Conservation (phyloP, 164 flowering plant species). For the Tetracentron sinense region DNA sequence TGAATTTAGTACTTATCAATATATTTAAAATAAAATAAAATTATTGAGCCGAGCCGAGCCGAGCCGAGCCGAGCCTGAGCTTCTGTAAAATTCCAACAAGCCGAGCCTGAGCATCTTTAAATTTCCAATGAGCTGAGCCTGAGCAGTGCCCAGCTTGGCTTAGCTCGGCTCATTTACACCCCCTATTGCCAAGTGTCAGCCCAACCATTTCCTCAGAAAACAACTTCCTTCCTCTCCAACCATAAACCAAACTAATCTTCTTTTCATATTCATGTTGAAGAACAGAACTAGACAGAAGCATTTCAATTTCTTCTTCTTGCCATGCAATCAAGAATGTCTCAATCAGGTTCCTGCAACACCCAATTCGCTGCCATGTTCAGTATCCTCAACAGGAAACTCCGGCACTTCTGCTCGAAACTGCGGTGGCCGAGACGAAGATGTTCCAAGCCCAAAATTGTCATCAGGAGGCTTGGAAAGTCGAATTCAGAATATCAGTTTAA, state of each 20-base stretch:
- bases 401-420: slow-evolving; percentile 44
- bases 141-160: no score
- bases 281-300: background rate
- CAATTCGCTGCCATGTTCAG: slow-evolving; percentile 33
- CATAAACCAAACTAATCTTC: slow-evolving; percentile 13
- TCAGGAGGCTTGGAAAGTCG: slow-evolving; percentile 48
- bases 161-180: no score
- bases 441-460: slow-evolving; percentile 46
- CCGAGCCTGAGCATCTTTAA: no score
- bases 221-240: slow-evolving; percentile 1
- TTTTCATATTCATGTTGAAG: slow-evolving; percentile 9
- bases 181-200: slow-evolving; percentile 6
- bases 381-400: slow-evolving; percentile 34
- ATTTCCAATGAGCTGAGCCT: no score
- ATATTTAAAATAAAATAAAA: no score
- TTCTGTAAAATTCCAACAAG: no score
- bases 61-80: no score
- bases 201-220: slow-evolving; percentile 9
- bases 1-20: no score
- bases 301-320: background rate
- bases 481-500: slow-evolving; percentile 18
- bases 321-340: slow-evolving; percentile 4
- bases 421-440: slow-evolving; percentile 41
- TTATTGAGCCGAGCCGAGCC: no score
- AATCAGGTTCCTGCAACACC: slow-evolving; percentile 8